Evolutionary conservation across 371 early-diverging fungal species (phyloP), one percentile per base, ranked within the genome.

Genomic region (Umbelopsis sp.): DNA sequence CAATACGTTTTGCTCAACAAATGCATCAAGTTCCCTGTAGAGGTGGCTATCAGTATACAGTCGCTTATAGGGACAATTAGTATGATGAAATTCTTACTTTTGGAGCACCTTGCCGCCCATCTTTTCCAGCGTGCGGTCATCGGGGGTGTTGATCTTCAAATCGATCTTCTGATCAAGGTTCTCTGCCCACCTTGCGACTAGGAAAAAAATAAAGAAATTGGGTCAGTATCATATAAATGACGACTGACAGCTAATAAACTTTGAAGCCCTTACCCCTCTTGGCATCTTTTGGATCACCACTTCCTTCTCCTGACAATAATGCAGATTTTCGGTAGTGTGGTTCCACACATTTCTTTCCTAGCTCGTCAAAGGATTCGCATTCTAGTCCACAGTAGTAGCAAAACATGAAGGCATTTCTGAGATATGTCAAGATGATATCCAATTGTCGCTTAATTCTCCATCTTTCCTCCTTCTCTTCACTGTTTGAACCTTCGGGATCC

Each of bases 361-460:
- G 89, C 74, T 97, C 97, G 73, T 97, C 95, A 3, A 85, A 69
- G 44, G 90, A 91, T 65, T 93, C 92, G 50, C 92, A 88, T 48
- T 94, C 95, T 38, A 89, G 74, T 18, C 91, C 94, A 70, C 93
- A 92, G 83, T 98, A 98, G 81, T 96, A 97, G 83, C 97, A 97
- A 70, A 92, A 97, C 76, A 90, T 86, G 79, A 96, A 96, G 8
- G 96, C 96, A n/a, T 88, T 86, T 63, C 96, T 89, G 44, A 96
- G 81, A 70, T 97, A 98, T 68, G 87, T 87, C 51, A 97, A 86
- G 65, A 87, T 80, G 70, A 97, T 73, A 76, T 98, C 98, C 67
- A 98, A 79, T 29, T 82, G 78, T 25, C 88, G 83, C 71, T 92
- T 92, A 45, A 79, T 25, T 37, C 46, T 44, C 69, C 63, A 71